Percentiles rank a stretch among this genome's conserved stretches.
phyloP scores from a whole-genome alignment of 164 flowering plant species.

The Saururus chinensis region DNA sequence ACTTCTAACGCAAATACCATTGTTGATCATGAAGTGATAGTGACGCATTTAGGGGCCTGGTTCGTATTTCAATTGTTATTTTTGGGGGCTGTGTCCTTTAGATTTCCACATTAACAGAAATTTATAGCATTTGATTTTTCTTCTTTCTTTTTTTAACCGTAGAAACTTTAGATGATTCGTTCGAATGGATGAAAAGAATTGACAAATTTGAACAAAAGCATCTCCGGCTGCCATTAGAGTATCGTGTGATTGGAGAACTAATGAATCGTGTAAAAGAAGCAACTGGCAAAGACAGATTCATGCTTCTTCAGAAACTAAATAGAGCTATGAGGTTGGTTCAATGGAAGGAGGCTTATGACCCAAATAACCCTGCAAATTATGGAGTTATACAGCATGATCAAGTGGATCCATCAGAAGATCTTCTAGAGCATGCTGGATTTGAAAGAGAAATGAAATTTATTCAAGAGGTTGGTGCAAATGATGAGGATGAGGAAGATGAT shows the following conservation, averaged over 20 bases:
- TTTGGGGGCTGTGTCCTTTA: neutral
- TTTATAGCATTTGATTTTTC: no score
- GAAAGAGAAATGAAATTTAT: slow-evolving; percentile 27
- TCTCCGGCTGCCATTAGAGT: slow-evolving; percentile 24
- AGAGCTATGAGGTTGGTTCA: slow-evolving; percentile 71
- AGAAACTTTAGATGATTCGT: slow-evolving; percentile 69
- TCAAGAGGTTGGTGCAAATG: slow-evolving; percentile 18
- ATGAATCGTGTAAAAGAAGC: slow-evolving; percentile 55
- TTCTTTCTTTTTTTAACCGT: slow-evolving; percentile 7
- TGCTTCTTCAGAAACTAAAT: slow-evolving; percentile 71
- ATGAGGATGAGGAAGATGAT: slow-evolving; percentile 45
- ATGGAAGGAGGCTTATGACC: slow-evolving; percentile 82
- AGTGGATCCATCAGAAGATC: slow-evolving; percentile 26
- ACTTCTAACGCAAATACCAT: neutral
- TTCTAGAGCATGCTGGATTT: slow-evolving; percentile 25
- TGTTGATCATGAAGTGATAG: no score
- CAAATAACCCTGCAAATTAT: slow-evolving; percentile 75
- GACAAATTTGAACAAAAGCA: slow-evolving; percentile 81
- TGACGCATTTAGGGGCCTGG: neutral
- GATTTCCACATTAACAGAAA: neutral
- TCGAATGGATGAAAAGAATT: slow-evolving; percentile 33
- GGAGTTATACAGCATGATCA: slow-evolving; percentile 48
- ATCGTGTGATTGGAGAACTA: slow-evolving; percentile 84
- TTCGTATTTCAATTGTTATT: no score
- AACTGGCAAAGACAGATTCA: slow-evolving; percentile 39